Percentiles rank a stretch among this genome's conserved stretches.
Conservation (phyloP, 176 grass and related monocot species). For the Phoenix dactylifera region DNA sequence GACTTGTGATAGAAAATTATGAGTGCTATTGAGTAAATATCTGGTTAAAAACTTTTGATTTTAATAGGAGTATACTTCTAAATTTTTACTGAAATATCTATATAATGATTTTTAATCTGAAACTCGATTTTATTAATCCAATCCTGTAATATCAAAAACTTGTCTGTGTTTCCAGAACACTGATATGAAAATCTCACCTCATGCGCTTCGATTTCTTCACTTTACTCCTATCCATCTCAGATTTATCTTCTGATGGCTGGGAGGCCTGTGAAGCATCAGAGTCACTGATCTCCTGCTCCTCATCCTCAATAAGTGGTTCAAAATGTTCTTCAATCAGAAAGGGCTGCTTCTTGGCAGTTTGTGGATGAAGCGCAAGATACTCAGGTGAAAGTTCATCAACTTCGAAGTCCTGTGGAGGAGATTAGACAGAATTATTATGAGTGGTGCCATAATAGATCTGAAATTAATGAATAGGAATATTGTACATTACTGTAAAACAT, state of each 20-base stretch:
- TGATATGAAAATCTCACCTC: conserved; percentile 32
- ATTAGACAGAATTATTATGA: background rate
- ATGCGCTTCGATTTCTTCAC: conserved; percentile 44
- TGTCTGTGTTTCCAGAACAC: too few species aligned
- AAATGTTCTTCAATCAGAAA: conserved; percentile 62
- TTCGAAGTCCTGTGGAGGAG: conserved; percentile 53
- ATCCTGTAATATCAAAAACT: too few species aligned
- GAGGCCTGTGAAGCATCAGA: conserved; percentile 43
- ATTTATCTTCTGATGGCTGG: conserved; percentile 14
- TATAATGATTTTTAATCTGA: too few species aligned
- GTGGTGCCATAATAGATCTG: too few species aligned
- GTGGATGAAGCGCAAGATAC: conserved; percentile 66
- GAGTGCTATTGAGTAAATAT: too few species aligned
- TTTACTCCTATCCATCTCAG: conserved; percentile 29
- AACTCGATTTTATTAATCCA: too few species aligned
- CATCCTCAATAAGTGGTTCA: conserved; percentile 61
- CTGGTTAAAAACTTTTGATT: too few species aligned
- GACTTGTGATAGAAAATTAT: too few species aligned
- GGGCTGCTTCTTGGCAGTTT: conserved; percentile 34
- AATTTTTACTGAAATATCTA: too few species aligned
- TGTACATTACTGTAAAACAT: too few species aligned
- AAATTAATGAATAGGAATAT: too few species aligned
- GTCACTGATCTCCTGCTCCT: conserved; percentile 7
- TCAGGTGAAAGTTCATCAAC: conserved; percentile 58
- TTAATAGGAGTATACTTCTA: too few species aligned